These are phyloP conservation scores for Colletotrichum navitas DNA, from an alignment of 2,329 filamentous ascomycete genomes.

Conservation along the genomic window DNA sequence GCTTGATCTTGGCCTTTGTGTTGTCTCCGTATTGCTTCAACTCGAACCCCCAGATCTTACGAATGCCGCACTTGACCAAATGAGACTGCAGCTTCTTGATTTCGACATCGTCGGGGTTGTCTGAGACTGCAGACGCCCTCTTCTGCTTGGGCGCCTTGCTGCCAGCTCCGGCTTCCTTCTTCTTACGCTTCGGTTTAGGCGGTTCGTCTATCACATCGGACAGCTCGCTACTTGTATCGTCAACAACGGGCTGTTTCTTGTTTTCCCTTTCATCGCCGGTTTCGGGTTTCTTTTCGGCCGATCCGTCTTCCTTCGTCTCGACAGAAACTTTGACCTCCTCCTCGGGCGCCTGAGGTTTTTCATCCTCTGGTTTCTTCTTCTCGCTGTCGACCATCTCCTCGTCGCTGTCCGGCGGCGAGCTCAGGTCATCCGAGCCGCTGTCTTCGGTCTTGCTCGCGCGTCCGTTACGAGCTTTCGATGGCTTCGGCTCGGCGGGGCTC, in stretches of 20 bases:
- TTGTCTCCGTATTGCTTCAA: conserved; percentile 81
- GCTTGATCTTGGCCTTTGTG: conserved; percentile 81
- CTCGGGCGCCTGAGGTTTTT: conserved; percentile 37
- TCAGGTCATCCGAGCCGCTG: conserved; percentile 33
- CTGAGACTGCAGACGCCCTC: conserved; percentile 55
- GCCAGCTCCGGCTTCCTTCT: conserved; percentile 58
- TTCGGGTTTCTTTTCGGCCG: conserved; percentile 24
- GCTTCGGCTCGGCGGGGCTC: conserved; percentile 46
- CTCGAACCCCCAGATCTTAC: conserved; percentile 91
- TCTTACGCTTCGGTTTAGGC: conserved; percentile 69
- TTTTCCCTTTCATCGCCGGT: conserved; percentile 25
- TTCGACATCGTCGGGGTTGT: conserved; percentile 80
- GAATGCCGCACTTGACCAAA: conserved; percentile 89
- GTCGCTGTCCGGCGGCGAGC: conserved; percentile 28
- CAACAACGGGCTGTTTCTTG: neutral
- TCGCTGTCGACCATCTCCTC: conserved; percentile 45
- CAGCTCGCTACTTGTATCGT: conserved; percentile 61
- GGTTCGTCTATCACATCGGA: conserved; percentile 84
- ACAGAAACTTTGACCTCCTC: conserved; percentile 13
- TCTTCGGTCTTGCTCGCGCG: conserved; percentile 28
- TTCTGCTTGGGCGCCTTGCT: conserved; percentile 44
- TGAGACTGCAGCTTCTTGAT: conserved; percentile 91
- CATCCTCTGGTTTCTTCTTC: conserved; percentile 40
- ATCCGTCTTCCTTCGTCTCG: conserved; percentile 13
- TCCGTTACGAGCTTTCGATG: conserved; percentile 38